Base-by-base conservation (phyloP, 305 asterid species). In the Stenogyne calaminthoides region DNA sequence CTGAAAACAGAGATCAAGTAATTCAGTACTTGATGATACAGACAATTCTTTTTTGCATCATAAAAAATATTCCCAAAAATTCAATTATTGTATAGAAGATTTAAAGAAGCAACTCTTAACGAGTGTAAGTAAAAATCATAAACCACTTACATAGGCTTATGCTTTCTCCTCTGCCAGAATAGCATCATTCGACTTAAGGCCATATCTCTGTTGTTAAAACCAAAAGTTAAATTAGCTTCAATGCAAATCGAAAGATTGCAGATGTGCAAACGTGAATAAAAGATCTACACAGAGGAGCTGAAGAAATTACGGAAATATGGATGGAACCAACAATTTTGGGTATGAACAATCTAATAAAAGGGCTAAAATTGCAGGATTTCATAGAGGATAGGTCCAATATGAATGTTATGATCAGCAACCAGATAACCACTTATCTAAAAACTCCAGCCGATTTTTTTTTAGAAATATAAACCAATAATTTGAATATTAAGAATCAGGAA, bases 151-250 rank as follows among this genome's bases (percentile, higher is more conserved):
- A 91, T 78, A 7, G 96, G 91, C 78, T 87, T 66, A 88, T 93
- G 98, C 76, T 93, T n/a, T 93, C 7, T 93, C 98, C 88, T 91
- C 97, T 0, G 98, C 98, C n/a, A 93, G 96, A 69, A 93, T 93
- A 14, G 98, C 98, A 85, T 91, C 80, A 84, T 93, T 91, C 81
- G 73, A 60, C 71, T 85, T 84, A 58, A 93, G 61, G 29, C 83
- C 96, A 63, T 84, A 93, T 51, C n/a, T 51, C 98, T 93, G 85
- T 20, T 61, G 68, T 40, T 58, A 5, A 62, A 46, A 46, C 36
- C 4, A 25, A 25, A 25, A 3, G 29, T 9, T 18, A 65, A 44
- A 63, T 64, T 27, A 77, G 69, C 57, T 67, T 71, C 62, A 15
- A 42, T 62, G 74, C 55, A 37, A 63, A n/a, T n/a, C n/a, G n/a